Evolutionary conservation across 805 yeast genomes (phyloP).

Genomic region (Sugiyamaella americana): DNA sequence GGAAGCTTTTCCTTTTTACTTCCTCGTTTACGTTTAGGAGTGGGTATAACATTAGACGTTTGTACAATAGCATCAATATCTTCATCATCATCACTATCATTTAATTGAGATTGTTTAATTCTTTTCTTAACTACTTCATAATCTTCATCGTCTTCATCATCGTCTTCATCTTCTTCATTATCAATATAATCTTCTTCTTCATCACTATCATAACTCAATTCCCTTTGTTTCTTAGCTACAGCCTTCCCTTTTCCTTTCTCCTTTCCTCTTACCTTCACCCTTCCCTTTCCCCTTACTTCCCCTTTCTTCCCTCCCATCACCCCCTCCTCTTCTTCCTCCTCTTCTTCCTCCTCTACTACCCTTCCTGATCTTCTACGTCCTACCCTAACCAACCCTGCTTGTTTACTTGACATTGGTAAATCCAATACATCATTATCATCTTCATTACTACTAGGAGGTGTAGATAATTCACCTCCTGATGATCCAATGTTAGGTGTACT

Average conservation of each 20-base stretch:
- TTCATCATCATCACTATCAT: background rate
- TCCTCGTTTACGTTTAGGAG: background rate
- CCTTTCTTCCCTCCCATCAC: background rate
- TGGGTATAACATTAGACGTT: background rate
- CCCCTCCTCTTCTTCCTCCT: slow-evolving; percentile 1
- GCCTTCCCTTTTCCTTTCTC: background rate
- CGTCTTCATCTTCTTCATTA: background rate
- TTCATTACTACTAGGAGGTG: slow-evolving; percentile 6
- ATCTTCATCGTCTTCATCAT: slow-evolving; percentile 1
- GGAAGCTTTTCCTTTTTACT: slow-evolving; percentile 2
- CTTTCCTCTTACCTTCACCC: background rate
- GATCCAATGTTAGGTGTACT: too few species aligned
- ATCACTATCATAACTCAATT: slow-evolving; percentile 5
- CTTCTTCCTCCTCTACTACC: background rate
- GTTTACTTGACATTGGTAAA: slow-evolving; percentile 6
- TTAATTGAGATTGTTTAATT: background rate
- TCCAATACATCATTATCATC: background rate
- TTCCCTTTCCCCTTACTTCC: background rate
- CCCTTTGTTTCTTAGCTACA: background rate
- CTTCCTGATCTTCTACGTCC: background rate
- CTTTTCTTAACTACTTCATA: background rate
- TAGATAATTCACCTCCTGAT: background rate
- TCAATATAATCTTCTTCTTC: slow-evolving; percentile 2
- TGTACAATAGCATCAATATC: background rate
- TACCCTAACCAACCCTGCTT: slow-evolving; percentile 1